Evolutionary conservation across 352 stramenopile species (phyloP).

Genomic region (Pythium phragmiticola): DNA sequence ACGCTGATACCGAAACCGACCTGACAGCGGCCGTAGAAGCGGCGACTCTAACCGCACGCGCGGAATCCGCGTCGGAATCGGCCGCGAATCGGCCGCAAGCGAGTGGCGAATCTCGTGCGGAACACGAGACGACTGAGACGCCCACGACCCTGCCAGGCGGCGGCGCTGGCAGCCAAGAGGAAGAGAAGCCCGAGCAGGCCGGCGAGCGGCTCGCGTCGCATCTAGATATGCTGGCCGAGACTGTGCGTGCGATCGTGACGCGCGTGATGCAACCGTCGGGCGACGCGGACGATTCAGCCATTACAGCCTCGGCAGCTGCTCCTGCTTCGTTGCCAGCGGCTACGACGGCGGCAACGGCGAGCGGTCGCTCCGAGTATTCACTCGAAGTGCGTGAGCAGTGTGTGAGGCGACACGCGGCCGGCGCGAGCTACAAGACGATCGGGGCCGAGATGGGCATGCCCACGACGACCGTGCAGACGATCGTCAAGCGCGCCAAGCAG

Average conservation of each 20-base stretch:
- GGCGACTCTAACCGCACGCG: background rate
- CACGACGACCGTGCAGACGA: slow-evolving; percentile 33
- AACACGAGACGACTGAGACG: background rate
- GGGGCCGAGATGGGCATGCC: slow-evolving; percentile 33
- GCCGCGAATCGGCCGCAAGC: slow-evolving; percentile 7
- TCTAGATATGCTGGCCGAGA: slow-evolving; percentile 62
- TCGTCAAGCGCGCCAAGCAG: slow-evolving; percentile 37
- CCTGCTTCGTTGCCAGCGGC: background rate
- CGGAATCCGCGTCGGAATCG: slow-evolving; percentile 15
- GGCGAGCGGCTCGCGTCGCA: slow-evolving; percentile 30
- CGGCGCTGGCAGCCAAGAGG: background rate
- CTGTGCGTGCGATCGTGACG: slow-evolving; percentile 50
- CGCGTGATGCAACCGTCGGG: slow-evolving; percentile 26
- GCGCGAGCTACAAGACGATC: slow-evolving; percentile 31
- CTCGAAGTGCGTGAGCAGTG: slow-evolving; percentile 28
- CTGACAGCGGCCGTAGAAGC: background rate
- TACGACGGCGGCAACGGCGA: background rate
- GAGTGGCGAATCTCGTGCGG: background rate
- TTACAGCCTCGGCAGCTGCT: background rate
- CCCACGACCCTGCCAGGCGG: background rate
- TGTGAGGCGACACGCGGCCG: slow-evolving; percentile 22
- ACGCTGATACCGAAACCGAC: background rate
- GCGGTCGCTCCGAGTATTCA: slow-evolving; percentile 26
- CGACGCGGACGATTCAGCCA: background rate
- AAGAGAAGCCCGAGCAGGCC: slow-evolving; percentile 2